These are phyloP conservation scores for Penicillium sp. DNA, from an alignment of 2,329 filamentous ascomycete species.

Conservation along the genomic window DNA sequence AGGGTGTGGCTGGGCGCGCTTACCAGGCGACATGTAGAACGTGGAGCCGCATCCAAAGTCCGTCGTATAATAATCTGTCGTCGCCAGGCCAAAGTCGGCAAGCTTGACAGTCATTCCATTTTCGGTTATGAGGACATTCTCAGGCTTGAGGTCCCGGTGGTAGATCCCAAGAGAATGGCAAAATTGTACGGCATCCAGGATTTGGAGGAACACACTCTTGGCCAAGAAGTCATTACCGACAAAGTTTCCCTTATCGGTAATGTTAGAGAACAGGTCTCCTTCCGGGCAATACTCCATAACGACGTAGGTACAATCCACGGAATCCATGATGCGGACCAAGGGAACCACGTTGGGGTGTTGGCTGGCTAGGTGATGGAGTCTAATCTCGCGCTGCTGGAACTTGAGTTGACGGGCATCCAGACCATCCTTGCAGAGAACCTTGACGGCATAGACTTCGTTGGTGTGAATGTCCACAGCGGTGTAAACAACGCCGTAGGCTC, in stretches of 20 bases:
- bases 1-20: conserved; percentile 31
- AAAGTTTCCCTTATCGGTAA: conserved; percentile 91
- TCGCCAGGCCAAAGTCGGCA: conserved; percentile 95
- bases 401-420: conserved; percentile 81
- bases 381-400: conserved; percentile 92
- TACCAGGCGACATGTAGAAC: conserved; percentile 99
- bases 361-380: conserved; percentile 84
- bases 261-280: conserved; percentile 94
- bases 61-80: conserved; percentile 74
- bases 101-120: conserved; percentile 87
- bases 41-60: conserved; percentile 98
- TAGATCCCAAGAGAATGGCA: conserved; percentile 94
- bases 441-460: conserved; percentile 84
- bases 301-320: conserved; percentile 88
- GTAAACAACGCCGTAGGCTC: conserved; percentile 96
- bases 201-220: conserved; percentile 86
- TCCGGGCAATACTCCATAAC: conserved; percentile 96
- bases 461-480: conserved; percentile 80
- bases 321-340: conserved; percentile 89
- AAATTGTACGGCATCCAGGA: conserved; percentile 92
- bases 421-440: conserved; percentile 92
- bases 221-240: conserved; percentile 87
- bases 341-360: conserved; percentile 91
- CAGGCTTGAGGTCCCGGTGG: conserved; percentile 95
- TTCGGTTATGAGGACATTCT: conserved; percentile 93